Conservation (phyloP, 345 rosid species). For the Brassica rapa region DNA sequence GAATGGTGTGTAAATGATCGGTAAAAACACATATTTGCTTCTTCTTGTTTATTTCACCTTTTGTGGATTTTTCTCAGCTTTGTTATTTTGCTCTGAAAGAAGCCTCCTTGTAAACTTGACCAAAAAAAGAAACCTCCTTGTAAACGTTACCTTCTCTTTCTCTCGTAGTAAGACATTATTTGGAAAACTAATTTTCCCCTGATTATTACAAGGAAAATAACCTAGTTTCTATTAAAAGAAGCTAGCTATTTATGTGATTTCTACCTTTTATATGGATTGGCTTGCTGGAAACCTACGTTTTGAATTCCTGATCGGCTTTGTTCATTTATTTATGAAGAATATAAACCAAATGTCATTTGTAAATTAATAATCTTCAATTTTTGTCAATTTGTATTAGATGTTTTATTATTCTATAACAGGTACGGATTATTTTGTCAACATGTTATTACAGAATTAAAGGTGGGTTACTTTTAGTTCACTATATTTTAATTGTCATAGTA, state of each 20-base stretch:
- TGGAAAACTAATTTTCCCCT: no score
- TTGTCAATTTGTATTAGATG: not conserved
- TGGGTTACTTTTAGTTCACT: not conserved
- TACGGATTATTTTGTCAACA: slow-evolving; percentile 4
- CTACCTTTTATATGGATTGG: no score
- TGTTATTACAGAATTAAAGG: not conserved
- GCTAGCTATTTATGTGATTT: no score
- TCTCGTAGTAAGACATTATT: no score
- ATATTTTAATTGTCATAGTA: not conserved
- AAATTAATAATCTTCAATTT: no score
- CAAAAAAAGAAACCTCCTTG: no score
- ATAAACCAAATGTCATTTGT: no score
- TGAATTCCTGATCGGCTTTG: no score
- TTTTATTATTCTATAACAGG: not conserved
- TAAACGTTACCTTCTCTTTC: slow-evolving; percentile 1
- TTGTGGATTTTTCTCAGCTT: slow-evolving; percentile 28
- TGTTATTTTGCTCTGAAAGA: slow-evolving; percentile 26
- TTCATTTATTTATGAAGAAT: no score
- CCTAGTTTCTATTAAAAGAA: no score
- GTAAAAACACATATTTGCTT: slow-evolving; percentile 9
- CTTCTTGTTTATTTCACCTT: slow-evolving; percentile 11
- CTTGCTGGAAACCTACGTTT: no score
- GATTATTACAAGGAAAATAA: no score
- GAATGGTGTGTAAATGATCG: slow-evolving; percentile 3
- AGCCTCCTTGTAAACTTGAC: slow-evolving; percentile 9